Evolutionary conservation across 1,139 yeast genomes (phyloP).

Genomic region (Casaregolazyma suthepensis): DNA sequence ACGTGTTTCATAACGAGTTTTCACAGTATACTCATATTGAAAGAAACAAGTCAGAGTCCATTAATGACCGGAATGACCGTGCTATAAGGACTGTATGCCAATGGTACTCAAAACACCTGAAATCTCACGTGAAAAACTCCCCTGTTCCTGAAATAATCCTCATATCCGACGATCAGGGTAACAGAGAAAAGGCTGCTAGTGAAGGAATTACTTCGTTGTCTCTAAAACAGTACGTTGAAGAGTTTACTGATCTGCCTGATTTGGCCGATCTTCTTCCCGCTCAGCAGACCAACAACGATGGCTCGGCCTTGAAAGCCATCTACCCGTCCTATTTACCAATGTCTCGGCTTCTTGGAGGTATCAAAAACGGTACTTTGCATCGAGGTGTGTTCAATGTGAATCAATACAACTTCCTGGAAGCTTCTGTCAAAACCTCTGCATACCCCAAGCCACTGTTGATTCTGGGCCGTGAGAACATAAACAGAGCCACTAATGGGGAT

Average conservation of each 20-base stretch:
- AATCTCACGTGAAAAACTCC: slow-evolving; percentile 19
- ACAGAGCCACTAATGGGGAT: slow-evolving; percentile 90
- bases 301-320: slow-evolving; percentile 42
- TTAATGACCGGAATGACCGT: slow-evolving; percentile 88
- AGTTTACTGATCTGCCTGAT: slow-evolving; percentile 67
- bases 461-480: slow-evolving; percentile 75
- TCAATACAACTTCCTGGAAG: slow-evolving; percentile 84
- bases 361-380: slow-evolving; percentile 77
- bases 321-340: slow-evolving; percentile 77
- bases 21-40: slow-evolving; percentile 61
- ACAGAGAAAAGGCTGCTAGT: slow-evolving; percentile 49
- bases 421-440: slow-evolving; percentile 65
- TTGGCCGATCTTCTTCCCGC: slow-evolving; percentile 77
- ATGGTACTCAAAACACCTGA: slow-evolving; percentile 69
- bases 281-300: slow-evolving; percentile 29
- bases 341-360: slow-evolving; percentile 84
- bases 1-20: slow-evolving; percentile 92
- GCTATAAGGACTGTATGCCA: slow-evolving; percentile 71
- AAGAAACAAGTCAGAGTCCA: slow-evolving; percentile 61
- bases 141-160: slow-evolving; percentile 44
- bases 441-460: slow-evolving; percentile 79
- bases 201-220: slow-evolving; percentile 54
- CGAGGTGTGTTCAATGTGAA: slow-evolving; percentile 81
- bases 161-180: slow-evolving; percentile 72
- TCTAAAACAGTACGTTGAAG: slow-evolving; percentile 60